Evolutionary conservation across 2,329 filamentous ascomycete genomes (phyloP).

Genomic region (Fusarium hainanense): DNA sequence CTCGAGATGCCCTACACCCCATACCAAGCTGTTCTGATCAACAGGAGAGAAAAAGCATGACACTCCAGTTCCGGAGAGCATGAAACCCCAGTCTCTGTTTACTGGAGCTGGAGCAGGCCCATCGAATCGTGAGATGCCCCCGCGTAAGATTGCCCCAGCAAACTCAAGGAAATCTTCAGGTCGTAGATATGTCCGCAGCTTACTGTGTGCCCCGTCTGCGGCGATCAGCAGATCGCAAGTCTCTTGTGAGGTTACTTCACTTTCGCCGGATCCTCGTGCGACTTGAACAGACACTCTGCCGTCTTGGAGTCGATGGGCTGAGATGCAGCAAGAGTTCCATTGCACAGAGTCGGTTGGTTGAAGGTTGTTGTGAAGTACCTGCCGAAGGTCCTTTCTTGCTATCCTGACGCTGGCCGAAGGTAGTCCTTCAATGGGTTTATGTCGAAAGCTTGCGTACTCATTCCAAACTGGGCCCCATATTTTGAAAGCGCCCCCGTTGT

Average conservation of each 20-base stretch:
- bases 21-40: conserved; percentile 54
- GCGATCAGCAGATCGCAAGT: conserved; percentile 58
- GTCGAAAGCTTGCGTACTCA: conserved; percentile 48
- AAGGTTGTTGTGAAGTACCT: conserved; percentile 48
- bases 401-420: conserved; percentile 54
- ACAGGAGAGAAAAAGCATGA: conserved; percentile 59
- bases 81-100: conserved; percentile 55
- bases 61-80: conserved; percentile 53
- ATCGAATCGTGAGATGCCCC: conserved; percentile 53
- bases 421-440: conserved; percentile 48
- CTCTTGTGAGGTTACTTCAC: conserved; percentile 14
- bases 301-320: conserved; percentile 32
- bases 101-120: conserved; percentile 49
- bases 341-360: conserved; percentile 34
- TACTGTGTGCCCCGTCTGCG: conserved; percentile 59
- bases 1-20: conserved; percentile 55
- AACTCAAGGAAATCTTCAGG: conserved; percentile 55
- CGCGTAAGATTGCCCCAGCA: conserved; percentile 54
- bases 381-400: conserved; percentile 51
- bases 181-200: conserved; percentile 52
- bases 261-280: background rate
- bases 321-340: conserved; percentile 46
- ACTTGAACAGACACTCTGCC: conserved; percentile 43
- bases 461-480: conserved; percentile 56
- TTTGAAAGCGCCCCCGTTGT: conserved; percentile 51